These are phyloP conservation scores for Poa annua DNA, from an alignment of 176 grass and related monocot genomes.

Conservation along the genomic window DNA sequence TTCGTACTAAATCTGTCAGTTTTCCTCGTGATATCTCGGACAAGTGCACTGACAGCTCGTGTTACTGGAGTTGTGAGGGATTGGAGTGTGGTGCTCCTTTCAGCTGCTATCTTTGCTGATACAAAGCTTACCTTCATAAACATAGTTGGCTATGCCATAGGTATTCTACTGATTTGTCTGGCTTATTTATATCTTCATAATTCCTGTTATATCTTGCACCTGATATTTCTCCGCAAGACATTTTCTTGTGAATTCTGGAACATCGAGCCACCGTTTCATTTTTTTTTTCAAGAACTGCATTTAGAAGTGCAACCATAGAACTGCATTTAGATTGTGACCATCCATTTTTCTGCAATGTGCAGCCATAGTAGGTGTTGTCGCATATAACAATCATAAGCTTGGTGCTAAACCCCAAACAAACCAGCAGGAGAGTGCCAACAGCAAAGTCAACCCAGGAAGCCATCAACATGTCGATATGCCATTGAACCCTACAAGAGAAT, in stretches of 20 bases:
- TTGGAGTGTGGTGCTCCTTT: slow-evolving; percentile 88
- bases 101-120: slow-evolving; percentile 93
- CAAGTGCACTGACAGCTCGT: slow-evolving; percentile 94
- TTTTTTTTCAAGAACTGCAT: slow-evolving; percentile 5
- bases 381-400: slow-evolving; percentile 94
- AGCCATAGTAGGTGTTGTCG: slow-evolving; percentile 95
- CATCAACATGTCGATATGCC: slow-evolving; percentile 51
- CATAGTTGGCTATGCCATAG: slow-evolving; percentile 97
- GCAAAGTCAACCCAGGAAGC: slow-evolving; percentile 47
- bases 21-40: slow-evolving; percentile 96
- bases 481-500: slow-evolving; percentile 57
- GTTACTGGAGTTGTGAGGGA: slow-evolving; percentile 98
- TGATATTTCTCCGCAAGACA: not conserved
- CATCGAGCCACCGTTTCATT: not conserved
- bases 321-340: slow-evolving; percentile 28
- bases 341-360: slow-evolving; percentile 41
- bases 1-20: slow-evolving; percentile 95
- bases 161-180: slow-evolving; percentile 54
- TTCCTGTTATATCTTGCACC: not conserved
- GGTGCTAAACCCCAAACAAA: slow-evolving; percentile 57
- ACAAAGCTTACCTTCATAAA: slow-evolving; percentile 91
- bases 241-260: not conserved
- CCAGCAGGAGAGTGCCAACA: slow-evolving; percentile 42
- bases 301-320: slow-evolving; percentile 22
- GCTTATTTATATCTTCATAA: slow-evolving; percentile 15